Base-by-base conservation (phyloP, 352 stramenopile species). In the Phytophthora hibernalis region DNA sequence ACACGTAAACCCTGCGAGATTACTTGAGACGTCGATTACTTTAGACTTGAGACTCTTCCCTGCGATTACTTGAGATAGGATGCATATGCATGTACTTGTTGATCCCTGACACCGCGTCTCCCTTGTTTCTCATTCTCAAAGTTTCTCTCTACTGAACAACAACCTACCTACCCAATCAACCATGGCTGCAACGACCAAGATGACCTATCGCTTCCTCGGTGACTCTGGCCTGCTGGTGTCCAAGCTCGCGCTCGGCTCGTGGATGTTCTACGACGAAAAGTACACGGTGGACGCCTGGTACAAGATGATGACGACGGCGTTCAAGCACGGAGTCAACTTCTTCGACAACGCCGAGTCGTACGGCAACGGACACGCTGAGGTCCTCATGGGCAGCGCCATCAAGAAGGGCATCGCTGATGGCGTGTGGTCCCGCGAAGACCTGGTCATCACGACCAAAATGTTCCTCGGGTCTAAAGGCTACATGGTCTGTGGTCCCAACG, bases 371-470 rank as follows among this genome's bases (percentile, higher is more conserved):
- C 35, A 70, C 2, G 50, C 58, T 30, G 70, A 79, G 47, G 64
- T 67, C 15, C 58, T 57, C 26, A 70, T 86, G 48, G 79, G 81
- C n/a, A 65, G 68, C n/a, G 68, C 82, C 6, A 74, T 90, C 37
- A 71, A 76, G 35, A 76, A 68, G 35, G 77, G 74, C 12, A 64
- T 82, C 18, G 44, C 71, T 21, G 68, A 69, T 16, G 67, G 64
- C 10, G 20, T 80, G 5, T 82, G 68, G 68, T 55, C 48, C 2
- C 71, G 80, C 11, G 80, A 90, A 18, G 77, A 92, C 21, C 70
- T 91, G 11, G 72, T 91, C 2, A 38, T 91, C 47, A 74, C 61
- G 13, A 87, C 83, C 56, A 92, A 92, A 56, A 62, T 90, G 52
- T 85, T 80, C 54, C 33, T 63, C 10, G 78, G 78, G 21, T 63